Conservation (phyloP, 1,139 yeast species). For the Yamadazyma atmosphaerica region DNA sequence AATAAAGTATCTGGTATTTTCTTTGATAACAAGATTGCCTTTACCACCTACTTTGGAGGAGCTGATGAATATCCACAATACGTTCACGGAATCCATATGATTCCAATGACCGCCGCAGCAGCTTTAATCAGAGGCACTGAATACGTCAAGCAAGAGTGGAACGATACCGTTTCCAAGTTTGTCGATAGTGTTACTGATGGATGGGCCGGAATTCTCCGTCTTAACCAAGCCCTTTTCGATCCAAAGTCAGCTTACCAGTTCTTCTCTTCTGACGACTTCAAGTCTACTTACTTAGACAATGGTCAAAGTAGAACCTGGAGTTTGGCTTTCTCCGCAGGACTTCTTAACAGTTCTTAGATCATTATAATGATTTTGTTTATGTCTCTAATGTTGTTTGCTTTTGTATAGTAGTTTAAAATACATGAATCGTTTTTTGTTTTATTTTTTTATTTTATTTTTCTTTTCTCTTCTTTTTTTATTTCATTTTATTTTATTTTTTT, state of each 20-base stretch:
- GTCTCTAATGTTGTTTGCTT: not conserved
- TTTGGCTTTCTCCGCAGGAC: conserved; percentile 70
- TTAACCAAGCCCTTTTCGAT: conserved; percentile 77
- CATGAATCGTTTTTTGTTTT: not conserved
- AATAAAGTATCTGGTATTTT: conserved; percentile 77
- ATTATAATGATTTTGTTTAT: not conserved
- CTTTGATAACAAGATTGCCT: conserved; percentile 87
- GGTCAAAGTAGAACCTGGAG: conserved; percentile 95
- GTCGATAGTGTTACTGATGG: conserved; percentile 64
- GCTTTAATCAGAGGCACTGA: conserved; percentile 67
- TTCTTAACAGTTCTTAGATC: conserved; percentile 13
- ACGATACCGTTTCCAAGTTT: conserved; percentile 47
- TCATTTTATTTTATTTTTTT: no score
- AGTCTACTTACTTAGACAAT: conserved; percentile 59
- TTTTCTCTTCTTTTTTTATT: no score
- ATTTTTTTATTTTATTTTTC: no score
- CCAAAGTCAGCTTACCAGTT: conserved; percentile 66
- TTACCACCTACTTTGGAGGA: conserved; percentile 60
- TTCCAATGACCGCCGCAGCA: conserved; percentile 82
- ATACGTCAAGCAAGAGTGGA: conserved; percentile 85
- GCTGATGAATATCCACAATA: conserved; percentile 58
- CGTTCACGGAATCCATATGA: conserved; percentile 94
- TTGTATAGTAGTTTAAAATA: not conserved
- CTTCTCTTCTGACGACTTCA: conserved; percentile 46
- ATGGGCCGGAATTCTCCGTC: conserved; percentile 83